These are phyloP conservation scores for Aureobasidium sp. DNA, from an alignment of 2,329 filamentous ascomycete genomes.

Conservation along the genomic window DNA sequence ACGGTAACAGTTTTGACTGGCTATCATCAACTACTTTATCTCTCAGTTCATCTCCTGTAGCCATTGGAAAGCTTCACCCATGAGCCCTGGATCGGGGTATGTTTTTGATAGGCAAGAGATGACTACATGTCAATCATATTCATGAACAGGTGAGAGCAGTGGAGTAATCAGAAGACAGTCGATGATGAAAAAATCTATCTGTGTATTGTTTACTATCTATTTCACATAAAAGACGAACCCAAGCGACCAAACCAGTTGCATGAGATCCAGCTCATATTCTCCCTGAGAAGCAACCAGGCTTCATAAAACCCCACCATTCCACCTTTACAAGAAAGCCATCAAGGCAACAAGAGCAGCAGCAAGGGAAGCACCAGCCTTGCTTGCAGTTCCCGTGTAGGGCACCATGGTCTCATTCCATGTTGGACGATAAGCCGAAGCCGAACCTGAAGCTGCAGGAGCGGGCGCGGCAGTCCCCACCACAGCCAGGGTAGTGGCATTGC, in stretches of 20 bases:
- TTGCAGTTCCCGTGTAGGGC: constrained; percentile 1
- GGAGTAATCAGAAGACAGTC: not conserved
- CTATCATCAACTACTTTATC: not conserved
- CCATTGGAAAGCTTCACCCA: no score
- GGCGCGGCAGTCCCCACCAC: not conserved
- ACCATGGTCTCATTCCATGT: not conserved
- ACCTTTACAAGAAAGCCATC: not conserved
- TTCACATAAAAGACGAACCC: not conserved
- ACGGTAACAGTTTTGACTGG: not conserved
- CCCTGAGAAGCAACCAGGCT: not conserved
- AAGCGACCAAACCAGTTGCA: not conserved
- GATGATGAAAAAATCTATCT: not conserved
- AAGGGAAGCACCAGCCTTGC: not conserved
- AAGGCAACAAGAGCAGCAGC: not conserved
- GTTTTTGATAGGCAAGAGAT: no score
- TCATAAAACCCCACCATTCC: not conserved
- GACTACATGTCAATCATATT: no score
- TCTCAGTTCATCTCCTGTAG: not conserved
- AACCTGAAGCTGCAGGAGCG: not conserved
- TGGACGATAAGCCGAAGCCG: not conserved
- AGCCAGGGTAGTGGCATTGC: constrained; percentile 1
- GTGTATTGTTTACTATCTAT: not conserved
- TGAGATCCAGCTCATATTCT: not conserved
- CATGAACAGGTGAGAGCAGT: not conserved
- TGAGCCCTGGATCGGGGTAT: no score